Evolutionary conservation across 306 rosid genomes (phyloP), one percentile per base, ranked within the genome.

Genomic region (Gastrolobium villosum): DNA sequence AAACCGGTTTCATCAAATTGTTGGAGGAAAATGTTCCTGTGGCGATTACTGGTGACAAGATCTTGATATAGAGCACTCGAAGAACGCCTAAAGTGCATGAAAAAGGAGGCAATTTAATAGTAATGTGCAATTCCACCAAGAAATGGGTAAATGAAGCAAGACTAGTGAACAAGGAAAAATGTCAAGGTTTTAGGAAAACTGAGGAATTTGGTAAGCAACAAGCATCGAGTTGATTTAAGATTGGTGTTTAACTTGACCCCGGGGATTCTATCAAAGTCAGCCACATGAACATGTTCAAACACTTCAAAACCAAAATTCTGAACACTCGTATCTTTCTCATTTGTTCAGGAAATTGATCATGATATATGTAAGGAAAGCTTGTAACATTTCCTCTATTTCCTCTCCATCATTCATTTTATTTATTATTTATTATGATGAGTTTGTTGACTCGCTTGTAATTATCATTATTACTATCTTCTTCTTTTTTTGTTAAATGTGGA

Each of bases 11-110:
- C 95, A 94, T 79, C 90, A 74, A 70, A 86, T 92, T 75, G 87
- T 92, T 39, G 92, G 81, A 57, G 97, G 96, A 62, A 85, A 54
- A 52, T 95, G 98, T 72, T 90, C 98, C 14, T 95, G 98, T 70
- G 89, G 96, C 65, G 93, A 93, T 79, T 90, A 91, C 67, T 93
- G 95, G 98, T 88, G 87, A 88, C 39, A 75, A 66, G 78, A 57
- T 68, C 30, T 70, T 61, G 59, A 76, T 43, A 54, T 28, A 48
- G 46, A 39, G 57, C 54, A 2, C 13, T 71, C 31, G 10, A 11
- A 28, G 61, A 45, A 72, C 30, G 1, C 65, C 2, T 9, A 49
- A 26, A 44, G 49, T 55, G 59, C 62, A 37, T 15, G 36, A 57
- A 8, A 61, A 43, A 31, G 9, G 40, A 67, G 61, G 72, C n/a